These are phyloP conservation scores for Neurospora sp. DNA, from an alignment of 495 filamentous ascomycete genomes.

Conservation along the genomic window DNA sequence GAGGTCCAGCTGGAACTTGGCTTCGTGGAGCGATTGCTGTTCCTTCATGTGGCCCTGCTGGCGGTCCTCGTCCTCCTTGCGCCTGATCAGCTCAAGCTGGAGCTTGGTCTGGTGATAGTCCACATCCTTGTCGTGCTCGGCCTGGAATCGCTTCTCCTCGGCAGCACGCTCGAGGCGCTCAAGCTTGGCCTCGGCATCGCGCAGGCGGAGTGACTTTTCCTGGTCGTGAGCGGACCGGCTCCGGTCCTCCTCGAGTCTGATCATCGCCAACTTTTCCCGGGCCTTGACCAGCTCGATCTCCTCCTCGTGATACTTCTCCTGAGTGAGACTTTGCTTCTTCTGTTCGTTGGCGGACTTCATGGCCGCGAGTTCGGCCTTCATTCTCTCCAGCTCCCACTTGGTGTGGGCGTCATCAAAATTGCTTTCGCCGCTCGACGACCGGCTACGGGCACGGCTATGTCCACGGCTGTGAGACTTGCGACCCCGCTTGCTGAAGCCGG, in stretches of 20 bases:
- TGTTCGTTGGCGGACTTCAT: constrained; percentile 9
- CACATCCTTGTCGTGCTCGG: constrained; percentile 3
- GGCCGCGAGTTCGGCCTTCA: constrained; percentile 11
- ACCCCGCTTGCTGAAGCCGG: constrained; percentile 2
- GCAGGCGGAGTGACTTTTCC: constrained; percentile 7
- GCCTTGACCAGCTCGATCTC: constrained; percentile 6
- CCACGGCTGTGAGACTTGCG: constrained; percentile 13
- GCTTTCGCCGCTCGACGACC: constrained; percentile 21
- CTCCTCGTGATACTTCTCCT: constrained; percentile 4
- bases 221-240: constrained; percentile 10
- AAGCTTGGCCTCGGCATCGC: not conserved
- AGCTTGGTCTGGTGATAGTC: constrained; percentile 8
- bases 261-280: constrained; percentile 11
- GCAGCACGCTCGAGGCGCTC: not conserved
- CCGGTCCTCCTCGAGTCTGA: constrained; percentile 9
- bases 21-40: constrained; percentile 19
- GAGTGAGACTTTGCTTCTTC: constrained; percentile 12
- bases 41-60: constrained; percentile 16
- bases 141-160: not conserved
- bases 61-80: constrained; percentile 34
- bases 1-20: constrained; percentile 14
- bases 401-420: constrained; percentile 17
- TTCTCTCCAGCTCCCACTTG: constrained; percentile 13
- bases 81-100: constrained; percentile 21
- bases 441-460: constrained; percentile 12